Conservation (phyloP, 768 basidiomycete genomes). For the Termitomyces sp. region DNA sequence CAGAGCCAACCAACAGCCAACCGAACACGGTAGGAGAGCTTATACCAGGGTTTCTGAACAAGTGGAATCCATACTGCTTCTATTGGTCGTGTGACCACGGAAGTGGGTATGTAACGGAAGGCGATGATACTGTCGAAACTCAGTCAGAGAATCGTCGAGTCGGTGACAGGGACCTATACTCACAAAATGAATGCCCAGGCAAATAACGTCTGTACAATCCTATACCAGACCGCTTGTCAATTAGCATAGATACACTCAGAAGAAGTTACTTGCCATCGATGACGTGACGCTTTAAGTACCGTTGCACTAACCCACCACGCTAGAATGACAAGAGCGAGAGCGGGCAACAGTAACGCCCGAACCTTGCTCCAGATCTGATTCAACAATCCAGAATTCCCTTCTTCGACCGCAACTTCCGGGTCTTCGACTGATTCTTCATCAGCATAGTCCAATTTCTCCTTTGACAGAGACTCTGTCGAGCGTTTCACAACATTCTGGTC, state of each 20-base stretch:
- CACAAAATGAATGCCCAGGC: conserved; percentile 82
- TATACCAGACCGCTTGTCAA: conserved; percentile 20
- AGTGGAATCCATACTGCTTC: conserved; percentile 64
- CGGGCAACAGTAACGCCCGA: conserved; percentile 45
- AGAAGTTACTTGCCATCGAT: conserved; percentile 53
- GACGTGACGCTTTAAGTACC: conserved; percentile 62
- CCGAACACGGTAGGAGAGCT: conserved; percentile 44
- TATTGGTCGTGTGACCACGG: conserved; percentile 68
- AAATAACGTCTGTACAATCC: conserved; percentile 79
- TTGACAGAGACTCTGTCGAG: conserved; percentile 16
- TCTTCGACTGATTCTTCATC: conserved; percentile 5
- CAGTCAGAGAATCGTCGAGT: not conserved
- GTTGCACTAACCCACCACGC: conserved; percentile 87
- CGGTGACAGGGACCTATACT: conserved; percentile 24
- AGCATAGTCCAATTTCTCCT: conserved; percentile 17
- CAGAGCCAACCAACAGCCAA: conserved; percentile 72
- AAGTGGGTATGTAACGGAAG: conserved; percentile 80
- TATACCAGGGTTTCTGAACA: conserved; percentile 67
- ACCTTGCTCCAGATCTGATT: conserved; percentile 17
- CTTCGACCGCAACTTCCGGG: conserved; percentile 9
- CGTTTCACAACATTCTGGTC: conserved; percentile 16
- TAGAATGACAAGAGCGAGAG: conserved; percentile 57
- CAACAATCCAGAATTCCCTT: not conserved
- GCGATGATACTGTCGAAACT: conserved; percentile 56
- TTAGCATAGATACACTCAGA: conserved; percentile 4